Evolutionary conservation across 2,329 filamentous ascomycete genomes (phyloP).

Genomic region (Immersiporthe knoxdaviesiana): DNA sequence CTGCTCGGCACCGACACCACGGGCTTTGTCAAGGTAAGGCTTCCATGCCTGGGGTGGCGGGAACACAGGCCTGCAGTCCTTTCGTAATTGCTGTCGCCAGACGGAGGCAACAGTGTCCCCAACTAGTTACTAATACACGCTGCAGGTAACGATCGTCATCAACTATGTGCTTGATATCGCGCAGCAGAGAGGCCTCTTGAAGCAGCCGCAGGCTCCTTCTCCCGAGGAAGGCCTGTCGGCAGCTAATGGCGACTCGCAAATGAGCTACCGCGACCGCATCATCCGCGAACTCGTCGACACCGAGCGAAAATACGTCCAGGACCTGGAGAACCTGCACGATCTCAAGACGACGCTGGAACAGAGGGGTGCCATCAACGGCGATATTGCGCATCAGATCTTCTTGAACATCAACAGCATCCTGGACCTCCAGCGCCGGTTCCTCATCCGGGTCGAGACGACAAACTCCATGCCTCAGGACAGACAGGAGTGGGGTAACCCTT

Average conservation of each 20-base stretch:
- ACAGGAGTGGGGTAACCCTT: slow-evolving; percentile 96
- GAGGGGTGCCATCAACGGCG: slow-evolving; percentile 83
- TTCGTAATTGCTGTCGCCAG: not conserved
- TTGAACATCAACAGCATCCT: slow-evolving; percentile 93
- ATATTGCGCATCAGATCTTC: slow-evolving; percentile 92
- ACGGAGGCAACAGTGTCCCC: not conserved
- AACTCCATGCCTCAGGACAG: slow-evolving; percentile 76
- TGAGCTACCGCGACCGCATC: slow-evolving; percentile 81
- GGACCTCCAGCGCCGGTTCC: slow-evolving; percentile 91
- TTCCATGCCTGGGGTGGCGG: not conserved
- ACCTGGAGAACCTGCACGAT: slow-evolving; percentile 90
- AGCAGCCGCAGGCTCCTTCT: slow-evolving; percentile 50
- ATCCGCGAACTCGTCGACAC: slow-evolving; percentile 91
- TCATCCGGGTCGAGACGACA: slow-evolving; percentile 94
- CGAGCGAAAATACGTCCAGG: slow-evolving; percentile 96
- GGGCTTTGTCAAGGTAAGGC: slow-evolving; percentile 85
- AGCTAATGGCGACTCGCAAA: slow-evolving; percentile 52
- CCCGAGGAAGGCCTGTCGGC: slow-evolving; percentile 50
- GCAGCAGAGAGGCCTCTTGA: slow-evolving; percentile 75
- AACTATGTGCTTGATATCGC: slow-evolving; percentile 89
- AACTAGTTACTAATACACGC: not conserved
- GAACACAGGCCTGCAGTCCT: not conserved
- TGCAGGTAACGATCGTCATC: slow-evolving; percentile 82
- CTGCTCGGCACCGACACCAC: slow-evolving; percentile 93
- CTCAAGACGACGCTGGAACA: slow-evolving; percentile 90